These are phyloP conservation scores for Tuber umbilicatum DNA, from an alignment of 495 filamentous ascomycete genomes.

Conservation along the genomic window DNA sequence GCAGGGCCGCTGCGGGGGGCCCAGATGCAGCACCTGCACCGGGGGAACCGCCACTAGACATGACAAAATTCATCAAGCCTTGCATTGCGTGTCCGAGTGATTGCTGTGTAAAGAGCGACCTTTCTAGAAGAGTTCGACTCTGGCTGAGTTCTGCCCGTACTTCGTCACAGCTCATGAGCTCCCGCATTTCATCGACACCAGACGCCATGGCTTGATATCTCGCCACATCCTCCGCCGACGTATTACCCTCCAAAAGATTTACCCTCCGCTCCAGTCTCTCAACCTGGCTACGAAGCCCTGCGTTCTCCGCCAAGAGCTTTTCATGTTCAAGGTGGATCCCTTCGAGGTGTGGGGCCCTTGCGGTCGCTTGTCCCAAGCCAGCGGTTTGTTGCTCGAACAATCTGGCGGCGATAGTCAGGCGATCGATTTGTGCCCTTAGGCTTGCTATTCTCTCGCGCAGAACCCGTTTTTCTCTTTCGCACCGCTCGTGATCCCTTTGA, in stretches of 20 bases:
- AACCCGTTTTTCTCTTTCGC: not conserved
- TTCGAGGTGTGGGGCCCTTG: not conserved
- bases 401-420: not conserved
- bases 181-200: slow-evolving; percentile 1
- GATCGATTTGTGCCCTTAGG: not conserved
- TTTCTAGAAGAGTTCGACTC: not conserved
- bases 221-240: not conserved
- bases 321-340: not conserved
- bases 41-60: not conserved
- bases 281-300: not conserved
- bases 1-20: not conserved
- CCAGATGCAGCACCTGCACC: not conserved
- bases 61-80: not conserved
- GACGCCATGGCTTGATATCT: not conserved
- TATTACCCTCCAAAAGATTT: not conserved
- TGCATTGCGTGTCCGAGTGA: not conserved
- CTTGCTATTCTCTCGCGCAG: slow-evolving; percentile 1
- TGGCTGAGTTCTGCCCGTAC: not conserved
- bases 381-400: not conserved
- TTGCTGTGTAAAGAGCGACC: not conserved
- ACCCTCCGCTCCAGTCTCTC: not conserved
- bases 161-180: not conserved
- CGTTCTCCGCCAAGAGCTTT: not conserved
- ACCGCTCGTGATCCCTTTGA: not conserved
- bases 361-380: not conserved